Base-by-base conservation (phyloP, 1,284 basidiomycete genomes). In the Trametes sp. region DNA sequence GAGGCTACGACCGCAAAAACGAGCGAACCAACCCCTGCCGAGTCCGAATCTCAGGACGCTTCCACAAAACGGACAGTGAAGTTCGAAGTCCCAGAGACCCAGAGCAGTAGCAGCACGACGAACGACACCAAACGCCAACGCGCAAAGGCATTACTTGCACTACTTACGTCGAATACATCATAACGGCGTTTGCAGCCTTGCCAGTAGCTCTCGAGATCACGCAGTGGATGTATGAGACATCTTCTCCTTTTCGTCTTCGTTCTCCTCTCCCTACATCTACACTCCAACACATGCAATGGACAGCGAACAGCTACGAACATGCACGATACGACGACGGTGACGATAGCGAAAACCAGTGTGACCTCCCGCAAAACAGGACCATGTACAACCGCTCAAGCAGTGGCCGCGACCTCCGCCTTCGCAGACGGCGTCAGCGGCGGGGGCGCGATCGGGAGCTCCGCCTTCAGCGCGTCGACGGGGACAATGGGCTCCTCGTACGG, bases 401-500 rank as follows among this genome's bases (percentile, higher is more conserved):
- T 58, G 23, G 63, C 54, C 14, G 58, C 48, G 31, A 72, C 71
- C 21, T 65, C 63, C 31, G 73, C 64, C 45, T 70, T 66, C 24
- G 67, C 68, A 23, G 76, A 69, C 41, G 70, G 62, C 24, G 70
- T 64, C 54, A 75, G 55, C 26, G 72, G 55, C 29, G 72, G 66
- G 42, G 68, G 62, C 44, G 74, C 70, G 48, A 74, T 61, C 42
- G 72, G 59, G 28, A 72, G 52, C 9, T 66, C 64, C 13, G 62
- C 31, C 10, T 55, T 57, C 33, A 62, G 19, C 13, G 60, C 48
- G 21, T 66, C 67, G 46, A 69, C 59, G 19, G 62, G n/a, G 5
- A 52, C 54, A 53, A 62, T 58, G 36, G 72, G 51, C 64, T 72
- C 72, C 38, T 69, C 69, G 63, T 84, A 78, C 13, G 82, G 76